A percentile compares a stretch with the other conserved stretches of the same genome.
phyloP scores from a whole-genome alignment of 202 grass and related monocot genomes.

The Panicum virgatum region DNA sequence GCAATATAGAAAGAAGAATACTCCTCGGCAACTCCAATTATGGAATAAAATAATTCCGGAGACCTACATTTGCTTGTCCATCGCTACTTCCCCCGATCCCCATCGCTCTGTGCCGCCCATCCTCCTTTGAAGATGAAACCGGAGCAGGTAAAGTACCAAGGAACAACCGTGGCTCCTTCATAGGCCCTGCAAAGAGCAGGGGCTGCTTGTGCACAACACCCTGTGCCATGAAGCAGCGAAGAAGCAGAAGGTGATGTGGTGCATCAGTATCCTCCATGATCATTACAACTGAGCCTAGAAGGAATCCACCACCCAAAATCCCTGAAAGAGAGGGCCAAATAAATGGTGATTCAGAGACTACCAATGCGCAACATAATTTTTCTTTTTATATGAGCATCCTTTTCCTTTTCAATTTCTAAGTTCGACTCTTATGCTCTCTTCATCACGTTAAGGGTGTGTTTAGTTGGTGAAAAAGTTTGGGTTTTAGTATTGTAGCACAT shows the following conservation, averaged over 20 bases:
- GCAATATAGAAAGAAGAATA: not conserved
- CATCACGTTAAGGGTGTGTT: not conserved
- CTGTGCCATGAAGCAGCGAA: slow-evolving; percentile 85
- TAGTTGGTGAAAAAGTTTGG: no score
- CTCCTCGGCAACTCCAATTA: not conserved
- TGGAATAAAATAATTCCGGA: not conserved
- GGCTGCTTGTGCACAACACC: slow-evolving; percentile 78
- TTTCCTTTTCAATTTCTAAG: not conserved
- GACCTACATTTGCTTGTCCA: slow-evolving; percentile 50
- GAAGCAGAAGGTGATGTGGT: slow-evolving; percentile 81
- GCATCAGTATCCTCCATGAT: slow-evolving; percentile 87
- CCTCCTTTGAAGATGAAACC: slow-evolving; percentile 57
- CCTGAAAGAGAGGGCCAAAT: slow-evolving; percentile 27
- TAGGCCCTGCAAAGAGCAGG: slow-evolving; percentile 69
- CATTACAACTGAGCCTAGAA: slow-evolving; percentile 82
- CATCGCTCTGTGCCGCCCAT: slow-evolving; percentile 27
- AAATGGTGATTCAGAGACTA: not conserved
- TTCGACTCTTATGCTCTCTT: not conserved
- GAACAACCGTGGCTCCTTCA: slow-evolving; percentile 64
- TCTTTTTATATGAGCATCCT: not conserved
- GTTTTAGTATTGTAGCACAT: no score
- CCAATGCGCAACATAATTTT: not conserved
- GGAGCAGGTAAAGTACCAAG: slow-evolving; percentile 77
- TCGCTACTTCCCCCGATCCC: slow-evolving; percentile 1
- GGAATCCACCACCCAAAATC: slow-evolving; percentile 82